Conservation (phyloP, 2,329 filamentous ascomycete species). For the Akanthomyces dipterigenus region DNA sequence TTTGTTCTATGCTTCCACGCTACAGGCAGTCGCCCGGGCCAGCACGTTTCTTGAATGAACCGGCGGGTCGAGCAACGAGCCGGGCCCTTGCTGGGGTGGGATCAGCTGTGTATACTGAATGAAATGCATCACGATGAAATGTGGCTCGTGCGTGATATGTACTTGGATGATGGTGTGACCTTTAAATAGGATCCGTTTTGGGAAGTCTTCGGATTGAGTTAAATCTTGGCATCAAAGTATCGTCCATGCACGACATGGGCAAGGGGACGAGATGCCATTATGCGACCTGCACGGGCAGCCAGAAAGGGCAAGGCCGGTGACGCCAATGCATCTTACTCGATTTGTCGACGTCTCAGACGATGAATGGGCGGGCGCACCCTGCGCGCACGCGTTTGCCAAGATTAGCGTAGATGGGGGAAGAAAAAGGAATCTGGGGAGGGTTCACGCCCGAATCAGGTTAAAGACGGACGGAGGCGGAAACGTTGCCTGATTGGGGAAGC, state of each 20-base stretch:
- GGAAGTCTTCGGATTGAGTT: not conserved
- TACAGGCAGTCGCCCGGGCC: not conserved
- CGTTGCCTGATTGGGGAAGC: constrained; percentile 9
- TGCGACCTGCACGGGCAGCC: constrained; percentile 1
- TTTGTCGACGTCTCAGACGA: constrained; percentile 9
- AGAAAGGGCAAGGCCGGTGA: constrained; percentile 11
- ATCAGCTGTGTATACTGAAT: constrained; percentile 10
- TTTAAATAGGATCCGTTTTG: too few relatives aligned
- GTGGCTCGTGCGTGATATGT: not conserved
- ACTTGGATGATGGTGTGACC: not conserved
- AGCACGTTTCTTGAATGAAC: not conserved
- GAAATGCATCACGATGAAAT: constrained; percentile 8
- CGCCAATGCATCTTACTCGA: constrained; percentile 11
- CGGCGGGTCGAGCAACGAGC: not conserved
- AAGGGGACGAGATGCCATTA: not conserved
- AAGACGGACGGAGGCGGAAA: constrained; percentile 14
- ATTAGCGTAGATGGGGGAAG: constrained; percentile 6
- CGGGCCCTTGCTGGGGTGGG: not conserved
- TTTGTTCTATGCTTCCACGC: not conserved
- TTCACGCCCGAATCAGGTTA: constrained; percentile 8
- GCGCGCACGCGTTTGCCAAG: constrained; percentile 10
- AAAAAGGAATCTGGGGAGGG: not conserved
- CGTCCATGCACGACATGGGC: not conserved
- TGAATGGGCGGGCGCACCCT: constrained; percentile 11
- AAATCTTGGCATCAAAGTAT: constrained; percentile 2